phyloP scores from a whole-genome alignment of 2,329 filamentous ascomycete species.

The Tolypocladium inflatum region DNA sequence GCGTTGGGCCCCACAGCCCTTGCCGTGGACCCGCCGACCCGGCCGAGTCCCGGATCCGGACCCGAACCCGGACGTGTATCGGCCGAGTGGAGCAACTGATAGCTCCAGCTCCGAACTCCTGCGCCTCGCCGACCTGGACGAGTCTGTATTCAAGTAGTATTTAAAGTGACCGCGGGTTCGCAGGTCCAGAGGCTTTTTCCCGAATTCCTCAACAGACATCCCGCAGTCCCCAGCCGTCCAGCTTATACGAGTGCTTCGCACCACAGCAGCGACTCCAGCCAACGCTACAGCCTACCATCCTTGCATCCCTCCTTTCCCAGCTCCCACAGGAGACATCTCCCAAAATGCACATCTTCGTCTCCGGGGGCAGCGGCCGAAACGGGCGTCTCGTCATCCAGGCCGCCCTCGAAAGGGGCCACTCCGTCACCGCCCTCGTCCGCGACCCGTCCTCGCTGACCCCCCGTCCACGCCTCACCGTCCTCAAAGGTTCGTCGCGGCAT shows the following conservation, averaged over 20 bases:
- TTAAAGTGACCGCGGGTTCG: not conserved
- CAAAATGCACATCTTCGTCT: constrained; percentile 34
- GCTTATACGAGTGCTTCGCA: no score
- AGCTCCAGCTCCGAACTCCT: not conserved
- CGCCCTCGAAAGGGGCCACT: constrained; percentile 28
- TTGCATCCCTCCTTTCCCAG: constrained; percentile 1
- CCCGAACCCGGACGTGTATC: not conserved
- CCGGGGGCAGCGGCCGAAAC: constrained; percentile 37
- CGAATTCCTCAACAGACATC: not conserved
- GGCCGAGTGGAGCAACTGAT: not conserved
- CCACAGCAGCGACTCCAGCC: no score
- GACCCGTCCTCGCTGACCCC: constrained; percentile 20
- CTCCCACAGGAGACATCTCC: not conserved
- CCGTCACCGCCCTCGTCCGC: constrained; percentile 36
- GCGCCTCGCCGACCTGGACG: not conserved
- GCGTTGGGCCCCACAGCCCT: no score
- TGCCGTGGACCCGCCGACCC: not conserved
- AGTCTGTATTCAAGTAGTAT: no score
- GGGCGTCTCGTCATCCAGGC: constrained; percentile 31
- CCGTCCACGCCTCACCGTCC: constrained; percentile 23
- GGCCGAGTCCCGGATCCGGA: not conserved
- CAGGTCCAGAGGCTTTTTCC: not conserved
- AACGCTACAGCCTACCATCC: no score
- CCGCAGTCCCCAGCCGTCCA: not conserved
- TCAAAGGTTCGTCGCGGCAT: constrained; percentile 6